A percentile compares a stretch with the other conserved stretches of the same genome.
Evolutionary conservation across 352 stramenopile species (phyloP).

Genomic region (Pythium biforme): DNA sequence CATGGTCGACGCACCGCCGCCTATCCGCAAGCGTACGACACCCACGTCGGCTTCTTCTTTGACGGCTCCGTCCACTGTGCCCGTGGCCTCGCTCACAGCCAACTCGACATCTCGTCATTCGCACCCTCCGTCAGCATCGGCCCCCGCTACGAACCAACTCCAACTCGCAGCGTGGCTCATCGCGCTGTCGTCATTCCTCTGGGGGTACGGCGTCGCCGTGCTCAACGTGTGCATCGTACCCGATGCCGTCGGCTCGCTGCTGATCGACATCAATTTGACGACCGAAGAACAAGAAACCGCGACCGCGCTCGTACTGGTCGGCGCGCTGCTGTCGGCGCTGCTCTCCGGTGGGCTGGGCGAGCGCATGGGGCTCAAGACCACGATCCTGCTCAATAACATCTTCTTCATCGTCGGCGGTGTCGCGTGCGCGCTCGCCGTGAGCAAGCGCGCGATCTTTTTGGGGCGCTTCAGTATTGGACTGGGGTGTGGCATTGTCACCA

Average conservation of each 20-base stretch:
- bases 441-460: constrained; percentile 59
- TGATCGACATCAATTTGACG: constrained; percentile 70
- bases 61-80: constrained; percentile 15
- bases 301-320: constrained; percentile 71
- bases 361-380: constrained; percentile 59
- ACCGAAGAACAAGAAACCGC: constrained; percentile 72
- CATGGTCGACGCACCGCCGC: constrained; percentile 1
- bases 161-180: constrained; percentile 58
- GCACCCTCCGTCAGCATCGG: neutral
- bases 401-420: constrained; percentile 62
- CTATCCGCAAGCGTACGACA: constrained; percentile 22
- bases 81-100: constrained; percentile 13
- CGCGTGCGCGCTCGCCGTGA: constrained; percentile 55
- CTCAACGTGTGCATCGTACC: constrained; percentile 82
- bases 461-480: constrained; percentile 64
- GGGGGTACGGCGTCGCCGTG: constrained; percentile 64
- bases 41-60: constrained; percentile 5
- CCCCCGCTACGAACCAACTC: constrained; percentile 32
- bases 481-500: constrained; percentile 74
- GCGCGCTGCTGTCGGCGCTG: constrained; percentile 65
- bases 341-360: constrained; percentile 51
- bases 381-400: constrained; percentile 69
- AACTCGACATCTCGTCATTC: neutral
- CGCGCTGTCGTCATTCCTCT: constrained; percentile 78
- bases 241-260: constrained; percentile 63